phyloP scores from a whole-genome alignment of 1,284 basidiomycete species.

The Cutaneotrichosporon daszewskae region DNA sequence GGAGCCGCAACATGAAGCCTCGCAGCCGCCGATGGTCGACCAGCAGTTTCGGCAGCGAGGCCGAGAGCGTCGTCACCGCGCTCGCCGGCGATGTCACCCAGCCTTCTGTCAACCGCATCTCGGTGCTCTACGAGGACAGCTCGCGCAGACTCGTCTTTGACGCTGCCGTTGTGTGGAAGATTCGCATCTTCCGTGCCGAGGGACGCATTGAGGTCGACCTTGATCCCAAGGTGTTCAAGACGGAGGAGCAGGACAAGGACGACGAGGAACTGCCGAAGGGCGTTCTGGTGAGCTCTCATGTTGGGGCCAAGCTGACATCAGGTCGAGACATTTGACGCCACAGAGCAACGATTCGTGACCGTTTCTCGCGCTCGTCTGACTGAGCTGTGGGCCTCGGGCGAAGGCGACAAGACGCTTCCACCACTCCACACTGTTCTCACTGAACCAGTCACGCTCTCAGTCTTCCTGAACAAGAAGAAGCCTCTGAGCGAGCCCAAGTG shows the following conservation, averaged over 20 bases:
- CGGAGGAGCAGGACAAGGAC: slow-evolving; percentile 9
- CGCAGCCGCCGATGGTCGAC: slow-evolving; percentile 25
- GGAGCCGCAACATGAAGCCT: slow-evolving; percentile 14
- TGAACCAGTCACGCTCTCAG: slow-evolving; percentile 39
- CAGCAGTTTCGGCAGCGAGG: slow-evolving; percentile 18
- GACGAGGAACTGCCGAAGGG: slow-evolving; percentile 33
- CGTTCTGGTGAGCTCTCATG: slow-evolving; percentile 38
- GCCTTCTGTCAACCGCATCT: slow-evolving; percentile 54
- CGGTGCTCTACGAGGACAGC: slow-evolving; percentile 86
- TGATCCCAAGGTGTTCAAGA: no score
- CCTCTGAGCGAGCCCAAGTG: slow-evolving; percentile 91
- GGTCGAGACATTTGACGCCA: slow-evolving; percentile 42
- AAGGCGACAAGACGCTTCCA: slow-evolving; percentile 18
- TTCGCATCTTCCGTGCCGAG: slow-evolving; percentile 74
- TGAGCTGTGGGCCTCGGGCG: slow-evolving; percentile 22
- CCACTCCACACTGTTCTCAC: slow-evolving; percentile 18
- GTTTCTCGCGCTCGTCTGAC: slow-evolving; percentile 27
- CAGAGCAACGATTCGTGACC: slow-evolving; percentile 40
- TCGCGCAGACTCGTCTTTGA: slow-evolving; percentile 80
- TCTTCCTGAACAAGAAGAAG: slow-evolving; percentile 72
- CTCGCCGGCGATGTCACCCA: slow-evolving; percentile 8
- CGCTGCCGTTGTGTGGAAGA: slow-evolving; percentile 72
- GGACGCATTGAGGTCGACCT: slow-evolving; percentile 74
- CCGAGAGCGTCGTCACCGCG: slow-evolving; percentile 11
- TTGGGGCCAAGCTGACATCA: slow-evolving; percentile 9